Conservation (phyloP, 2,329 filamentous ascomycete species). For the Juglanconis juglandina region DNA sequence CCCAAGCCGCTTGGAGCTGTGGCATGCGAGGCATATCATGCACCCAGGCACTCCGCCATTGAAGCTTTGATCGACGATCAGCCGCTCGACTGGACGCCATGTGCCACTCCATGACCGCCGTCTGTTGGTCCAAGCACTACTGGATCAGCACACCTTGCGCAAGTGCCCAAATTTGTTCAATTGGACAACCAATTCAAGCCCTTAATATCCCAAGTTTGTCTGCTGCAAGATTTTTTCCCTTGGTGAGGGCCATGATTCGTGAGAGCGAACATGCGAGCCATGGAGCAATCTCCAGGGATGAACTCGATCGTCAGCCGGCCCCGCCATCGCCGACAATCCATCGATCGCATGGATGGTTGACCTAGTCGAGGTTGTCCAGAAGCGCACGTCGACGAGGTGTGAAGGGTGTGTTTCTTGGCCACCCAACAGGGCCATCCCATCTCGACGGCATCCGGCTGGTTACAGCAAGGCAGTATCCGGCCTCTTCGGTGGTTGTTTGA, state of each 20-base stretch:
- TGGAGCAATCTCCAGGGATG: background rate
- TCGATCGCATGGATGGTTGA: background rate
- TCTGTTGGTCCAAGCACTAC: background rate
- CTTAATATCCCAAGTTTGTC: background rate
- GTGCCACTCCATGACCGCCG: background rate
- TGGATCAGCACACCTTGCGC: background rate
- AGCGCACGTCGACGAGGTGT: background rate
- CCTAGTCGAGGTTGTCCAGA: background rate
- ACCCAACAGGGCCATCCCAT: background rate
- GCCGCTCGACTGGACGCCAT: background rate
- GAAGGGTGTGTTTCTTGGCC: background rate
- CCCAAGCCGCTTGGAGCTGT: background rate
- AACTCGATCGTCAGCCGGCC: background rate
- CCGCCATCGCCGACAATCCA: background rate
- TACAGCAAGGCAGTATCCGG: background rate
- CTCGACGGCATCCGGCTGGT: background rate
- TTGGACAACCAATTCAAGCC: background rate
- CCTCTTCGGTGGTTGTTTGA: background rate
- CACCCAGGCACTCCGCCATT: background rate
- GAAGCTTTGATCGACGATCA: background rate
- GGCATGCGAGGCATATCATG: background rate
- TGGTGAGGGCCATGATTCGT: background rate
- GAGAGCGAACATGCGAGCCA: background rate
- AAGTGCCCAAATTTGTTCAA: background rate
- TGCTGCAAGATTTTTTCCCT: background rate